These are phyloP conservation scores for Euphorbia corollata DNA, from an alignment of 441 rosid species.

Conservation along the genomic window DNA sequence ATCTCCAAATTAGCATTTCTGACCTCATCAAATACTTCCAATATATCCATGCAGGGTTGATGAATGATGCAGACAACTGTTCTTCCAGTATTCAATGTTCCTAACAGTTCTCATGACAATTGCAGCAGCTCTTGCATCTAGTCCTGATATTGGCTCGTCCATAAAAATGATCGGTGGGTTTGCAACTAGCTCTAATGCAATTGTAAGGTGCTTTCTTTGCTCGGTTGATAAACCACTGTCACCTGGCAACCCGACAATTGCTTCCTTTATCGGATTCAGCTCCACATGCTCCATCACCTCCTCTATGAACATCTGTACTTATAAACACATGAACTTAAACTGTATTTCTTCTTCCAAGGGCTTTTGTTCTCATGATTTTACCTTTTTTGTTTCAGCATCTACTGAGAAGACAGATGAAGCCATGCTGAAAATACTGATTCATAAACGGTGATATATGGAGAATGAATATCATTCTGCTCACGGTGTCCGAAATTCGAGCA, in stretches of 20 bases:
- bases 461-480: conserved; percentile 39
- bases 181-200: conserved; percentile 39
- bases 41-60: conserved; percentile 31
- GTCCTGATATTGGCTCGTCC: conserved; percentile 48
- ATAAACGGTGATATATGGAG: conserved; percentile 38
- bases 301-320: conserved; percentile 31
- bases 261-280: conserved; percentile 26
- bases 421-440: conserved; percentile 46
- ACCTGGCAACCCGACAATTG: conserved; percentile 37
- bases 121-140: conserved; percentile 47
- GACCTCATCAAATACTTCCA: conserved; percentile 22
- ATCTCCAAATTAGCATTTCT: neutral
- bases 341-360: neutral
- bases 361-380: conserved; percentile 3
- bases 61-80: conserved; percentile 45
- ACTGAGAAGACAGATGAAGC: conserved; percentile 39
- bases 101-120: conserved; percentile 44
- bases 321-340: neutral
- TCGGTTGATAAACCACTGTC: conserved; percentile 39
- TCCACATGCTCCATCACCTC: conserved; percentile 40
- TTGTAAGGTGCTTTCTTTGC: conserved; percentile 38
- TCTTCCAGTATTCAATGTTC: conserved; percentile 40
- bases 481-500: conserved; percentile 45
- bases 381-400: conserved; percentile 34
- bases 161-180: conserved; percentile 40